Conservation (phyloP, 495 filamentous ascomycete species). For the Annulohypoxylon stygium region DNA sequence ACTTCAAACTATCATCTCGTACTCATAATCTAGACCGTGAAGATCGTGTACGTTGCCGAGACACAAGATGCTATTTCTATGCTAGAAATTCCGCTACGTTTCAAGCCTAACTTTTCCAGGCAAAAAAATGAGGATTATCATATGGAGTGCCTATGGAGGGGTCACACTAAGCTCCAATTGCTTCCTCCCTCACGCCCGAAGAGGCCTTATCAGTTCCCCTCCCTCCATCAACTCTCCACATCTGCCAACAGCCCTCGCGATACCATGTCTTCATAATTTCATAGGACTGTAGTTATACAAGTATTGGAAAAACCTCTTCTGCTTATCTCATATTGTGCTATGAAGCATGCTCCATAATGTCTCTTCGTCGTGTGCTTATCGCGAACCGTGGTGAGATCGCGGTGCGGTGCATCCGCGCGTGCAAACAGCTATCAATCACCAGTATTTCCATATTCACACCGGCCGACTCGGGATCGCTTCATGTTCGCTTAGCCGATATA, state of each 20-base stretch:
- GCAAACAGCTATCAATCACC: slow-evolving; percentile 57
- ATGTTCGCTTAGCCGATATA: slow-evolving; percentile 67
- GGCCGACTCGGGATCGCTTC: slow-evolving; percentile 66
- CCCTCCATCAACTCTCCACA: slow-evolving; percentile 20
- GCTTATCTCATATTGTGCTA: not conserved
- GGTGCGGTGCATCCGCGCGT: slow-evolving; percentile 60
- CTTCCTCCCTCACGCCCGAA: not conserved
- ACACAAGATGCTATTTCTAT: not conserved
- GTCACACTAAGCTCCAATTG: slow-evolving; percentile 24
- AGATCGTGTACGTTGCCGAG: not conserved
- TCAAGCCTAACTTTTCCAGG: slow-evolving; percentile 4
- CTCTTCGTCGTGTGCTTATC: slow-evolving; percentile 44
- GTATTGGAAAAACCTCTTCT: not conserved
- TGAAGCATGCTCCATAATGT: slow-evolving; percentile 8
- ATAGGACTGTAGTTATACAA: not conserved
- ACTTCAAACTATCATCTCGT: not conserved
- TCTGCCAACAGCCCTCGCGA: not conserved
- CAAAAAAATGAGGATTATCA: not conserved
- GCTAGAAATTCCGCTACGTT: slow-evolving; percentile 1
- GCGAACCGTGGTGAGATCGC: slow-evolving; percentile 73
- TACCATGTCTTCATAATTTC: not conserved
- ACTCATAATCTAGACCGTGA: not conserved
- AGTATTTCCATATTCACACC: slow-evolving; percentile 69
- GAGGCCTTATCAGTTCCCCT: slow-evolving; percentile 41
- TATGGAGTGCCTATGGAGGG: not conserved